Conservation (phyloP, 1,284 basidiomycete genomes). For the Leccinum huronense region DNA sequence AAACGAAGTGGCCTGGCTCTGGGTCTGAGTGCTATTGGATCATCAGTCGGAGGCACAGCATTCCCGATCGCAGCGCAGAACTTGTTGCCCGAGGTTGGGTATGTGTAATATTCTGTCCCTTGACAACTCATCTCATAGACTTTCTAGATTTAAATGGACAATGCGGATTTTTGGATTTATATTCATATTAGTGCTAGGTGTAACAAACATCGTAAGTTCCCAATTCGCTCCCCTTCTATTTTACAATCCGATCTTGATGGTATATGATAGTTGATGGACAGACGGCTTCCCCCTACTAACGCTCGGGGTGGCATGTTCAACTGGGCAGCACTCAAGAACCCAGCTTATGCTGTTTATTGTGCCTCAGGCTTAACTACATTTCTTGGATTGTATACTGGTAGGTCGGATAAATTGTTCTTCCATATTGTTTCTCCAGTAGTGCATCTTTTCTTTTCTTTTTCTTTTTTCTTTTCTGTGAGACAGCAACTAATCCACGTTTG, state of each 20-base stretch:
- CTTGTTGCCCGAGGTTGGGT: slow-evolving; percentile 37
- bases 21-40: slow-evolving; percentile 38
- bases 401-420: slow-evolving; percentile 7
- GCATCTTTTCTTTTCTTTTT: neutral
- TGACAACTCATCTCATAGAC: neutral
- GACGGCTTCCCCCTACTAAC: slow-evolving; percentile 42
- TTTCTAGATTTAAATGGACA: slow-evolving; percentile 41
- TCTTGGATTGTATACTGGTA: slow-evolving; percentile 62
- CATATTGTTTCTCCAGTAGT: neutral
- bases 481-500: slow-evolving; percentile 7
- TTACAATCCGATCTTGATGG: slow-evolving; percentile 15
- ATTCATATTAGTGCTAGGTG: slow-evolving; percentile 36
- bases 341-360: slow-evolving; percentile 41
- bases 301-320: slow-evolving; percentile 44
- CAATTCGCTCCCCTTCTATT: neutral
- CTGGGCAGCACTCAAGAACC: slow-evolving; percentile 40
- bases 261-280: slow-evolving; percentile 42
- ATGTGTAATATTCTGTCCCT: slow-evolving; percentile 14
- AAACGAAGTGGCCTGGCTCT: slow-evolving; percentile 28
- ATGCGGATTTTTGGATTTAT: slow-evolving; percentile 48
- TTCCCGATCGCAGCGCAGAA: slow-evolving; percentile 41
- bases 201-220: slow-evolving; percentile 37
- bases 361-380: slow-evolving; percentile 46
- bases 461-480: too few relatives aligned
- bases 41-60: slow-evolving; percentile 20